Base-by-base conservation (phyloP, 2,329 filamentous ascomycete species). In the Stemphylium vesicarium region DNA sequence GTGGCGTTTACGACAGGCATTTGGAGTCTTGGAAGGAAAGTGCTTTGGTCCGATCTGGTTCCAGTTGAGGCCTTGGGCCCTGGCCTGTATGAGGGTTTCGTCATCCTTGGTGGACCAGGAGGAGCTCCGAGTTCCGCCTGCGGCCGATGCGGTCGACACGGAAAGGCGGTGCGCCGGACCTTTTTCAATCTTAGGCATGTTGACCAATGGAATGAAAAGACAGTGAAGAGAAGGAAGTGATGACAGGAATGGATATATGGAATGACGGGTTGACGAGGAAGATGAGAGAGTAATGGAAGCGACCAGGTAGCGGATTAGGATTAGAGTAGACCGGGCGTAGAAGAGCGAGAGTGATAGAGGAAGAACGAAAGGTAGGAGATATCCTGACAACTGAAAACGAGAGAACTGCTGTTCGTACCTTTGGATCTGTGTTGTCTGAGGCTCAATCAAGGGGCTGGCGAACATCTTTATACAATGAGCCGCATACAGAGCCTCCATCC, bases 1-100 rank as follows among this genome's bases (percentile, higher is more conserved):
- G 68, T 96, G 91, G 50, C 92, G 86, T 79, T 96, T 96, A 61
- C 92, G 90, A 77, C 92, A 96, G 15, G 92, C 92, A 73, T 95
- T 95, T 54, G 88, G 77, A 11, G 82, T 83, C 80, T 96, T 96
- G 72, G 78, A 82, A 1, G 88, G 89, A 73, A 96, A 96, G 76
- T 91, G 86, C 58, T 83, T 85, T 57, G 82, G 81, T 66, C 92
- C 88, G 70, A 96, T 95, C 66, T 91, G 88, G 49, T 85, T 84
- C 92, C 92, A 96, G 76, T 93, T 94, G 72, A 92, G 83, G 20
- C 90, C 89, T 67, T 88, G 85, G 42, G 88, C 85, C 48, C 92
- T 85, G 13, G 91, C 90, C 38, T 80, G 78, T 59, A 94, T 80
- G 38, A 96, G 84, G 33, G 85, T 85, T 65, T 89, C 83, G 74